Evolutionary conservation across 2,329 filamentous ascomycete genomes (phyloP).

Genomic region (Nemania serpens): DNA sequence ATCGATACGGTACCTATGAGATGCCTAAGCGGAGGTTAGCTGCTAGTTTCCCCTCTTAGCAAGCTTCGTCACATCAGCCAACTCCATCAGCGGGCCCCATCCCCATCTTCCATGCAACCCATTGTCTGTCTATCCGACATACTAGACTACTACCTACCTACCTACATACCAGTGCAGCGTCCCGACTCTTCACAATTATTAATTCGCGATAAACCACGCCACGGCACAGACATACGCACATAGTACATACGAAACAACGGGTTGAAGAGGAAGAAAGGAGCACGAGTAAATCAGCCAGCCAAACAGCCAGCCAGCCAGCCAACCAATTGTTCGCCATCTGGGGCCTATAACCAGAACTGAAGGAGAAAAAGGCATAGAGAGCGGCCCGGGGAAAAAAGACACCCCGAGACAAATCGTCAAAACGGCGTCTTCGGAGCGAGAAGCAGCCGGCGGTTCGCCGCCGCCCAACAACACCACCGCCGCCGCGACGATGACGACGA

Average conservation of each 20-base stretch:
- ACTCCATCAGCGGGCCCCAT: not conserved
- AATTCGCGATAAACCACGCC: constrained; percentile 1
- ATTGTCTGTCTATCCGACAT: not conserved
- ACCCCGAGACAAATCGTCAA: constrained; percentile 32
- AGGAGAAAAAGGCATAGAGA: not conserved
- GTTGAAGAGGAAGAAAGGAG: not conserved
- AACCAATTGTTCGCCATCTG: constrained; percentile 2
- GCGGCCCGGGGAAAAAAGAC: not conserved
- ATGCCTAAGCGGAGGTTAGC: not conserved
- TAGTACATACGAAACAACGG: not conserved
- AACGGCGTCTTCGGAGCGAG: constrained; percentile 38
- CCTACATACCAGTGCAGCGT: not conserved
- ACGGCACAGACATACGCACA: not conserved
- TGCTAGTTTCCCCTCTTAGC: constrained; percentile 13
- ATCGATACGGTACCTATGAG: not conserved
- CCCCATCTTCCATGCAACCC: constrained; percentile 18
- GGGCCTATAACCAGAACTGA: constrained; percentile 2
- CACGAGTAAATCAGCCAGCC: not conserved
- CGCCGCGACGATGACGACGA: not conserved
- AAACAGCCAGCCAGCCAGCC: no score
- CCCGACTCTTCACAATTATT: not conserved
- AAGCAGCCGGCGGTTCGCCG: constrained; percentile 28
- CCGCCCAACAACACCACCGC: constrained; percentile 28
- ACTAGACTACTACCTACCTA: not conserved
- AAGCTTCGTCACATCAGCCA: not conserved